A percentile compares a stretch with the other conserved stretches of the same genome.
Evolutionary conservation across 192 early-diverging fungal species (phyloP).

Genomic region (Gonapodya sp.): DNA sequence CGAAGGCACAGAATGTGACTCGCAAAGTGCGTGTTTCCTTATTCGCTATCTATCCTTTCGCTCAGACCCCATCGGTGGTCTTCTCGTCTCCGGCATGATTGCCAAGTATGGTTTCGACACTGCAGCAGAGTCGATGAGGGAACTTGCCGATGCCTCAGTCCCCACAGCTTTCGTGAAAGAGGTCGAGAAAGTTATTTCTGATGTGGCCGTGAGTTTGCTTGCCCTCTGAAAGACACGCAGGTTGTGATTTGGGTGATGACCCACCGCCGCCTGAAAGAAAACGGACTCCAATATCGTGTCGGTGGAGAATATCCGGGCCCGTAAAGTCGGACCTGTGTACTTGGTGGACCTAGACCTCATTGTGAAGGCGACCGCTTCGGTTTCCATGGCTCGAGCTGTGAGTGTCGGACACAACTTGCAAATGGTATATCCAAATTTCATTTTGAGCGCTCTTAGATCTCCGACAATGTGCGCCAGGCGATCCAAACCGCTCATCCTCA

Average conservation of each 20-base stretch:
- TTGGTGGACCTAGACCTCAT: background rate
- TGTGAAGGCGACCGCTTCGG: background rate
- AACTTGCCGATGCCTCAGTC: background rate
- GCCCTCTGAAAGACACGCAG: background rate
- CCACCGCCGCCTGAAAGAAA: background rate
- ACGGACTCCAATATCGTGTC: background rate
- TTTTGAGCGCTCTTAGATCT: background rate
- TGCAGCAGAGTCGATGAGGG: background rate
- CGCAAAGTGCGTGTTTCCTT: background rate
- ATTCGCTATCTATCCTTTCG: background rate
- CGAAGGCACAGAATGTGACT: too few relatives aligned
- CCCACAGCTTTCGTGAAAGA: background rate
- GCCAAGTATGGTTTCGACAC: conserved; percentile 4
- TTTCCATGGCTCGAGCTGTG: background rate
- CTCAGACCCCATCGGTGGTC: conserved; percentile 1
- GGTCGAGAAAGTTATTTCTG: background rate
- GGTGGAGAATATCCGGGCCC: background rate
- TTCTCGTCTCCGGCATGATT: conserved; percentile 4
- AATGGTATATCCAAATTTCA: background rate
- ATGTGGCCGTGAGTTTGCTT: background rate
- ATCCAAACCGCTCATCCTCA: background rate
- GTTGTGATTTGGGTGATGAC: background rate
- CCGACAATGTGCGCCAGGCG: background rate
- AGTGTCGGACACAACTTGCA: background rate
- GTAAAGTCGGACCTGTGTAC: background rate